A percentile compares a stretch with the other conserved stretches of the same genome.
Conservation (phyloP, 2,329 filamentous ascomycete genomes). For the Phialophora tarda region DNA sequence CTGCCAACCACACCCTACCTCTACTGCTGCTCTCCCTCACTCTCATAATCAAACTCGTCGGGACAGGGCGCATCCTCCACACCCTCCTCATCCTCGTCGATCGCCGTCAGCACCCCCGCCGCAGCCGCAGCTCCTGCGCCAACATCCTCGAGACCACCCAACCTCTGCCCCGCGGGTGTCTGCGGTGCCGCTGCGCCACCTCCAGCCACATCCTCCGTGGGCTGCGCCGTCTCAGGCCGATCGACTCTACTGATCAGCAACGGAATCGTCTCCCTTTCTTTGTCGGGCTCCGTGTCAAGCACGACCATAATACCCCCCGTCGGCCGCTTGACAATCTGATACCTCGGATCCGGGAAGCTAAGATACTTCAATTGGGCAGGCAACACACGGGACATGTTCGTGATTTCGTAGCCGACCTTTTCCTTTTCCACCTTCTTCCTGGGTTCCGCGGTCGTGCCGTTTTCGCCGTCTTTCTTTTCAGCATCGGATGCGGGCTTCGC, state of each 20-base stretch:
- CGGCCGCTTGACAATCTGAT: slow-evolving; percentile 91
- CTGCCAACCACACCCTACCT: neutral
- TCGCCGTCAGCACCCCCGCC: slow-evolving; percentile 79
- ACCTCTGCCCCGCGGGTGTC: slow-evolving; percentile 40
- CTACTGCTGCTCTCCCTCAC: slow-evolving; percentile 42
- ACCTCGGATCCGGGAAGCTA: slow-evolving; percentile 86
- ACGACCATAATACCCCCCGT: slow-evolving; percentile 94
- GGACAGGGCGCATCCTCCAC: slow-evolving; percentile 56
- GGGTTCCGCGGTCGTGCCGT: slow-evolving; percentile 54
- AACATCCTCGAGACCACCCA: slow-evolving; percentile 41
- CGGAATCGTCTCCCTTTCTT: slow-evolving; percentile 81
- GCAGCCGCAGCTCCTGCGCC: slow-evolving; percentile 69
- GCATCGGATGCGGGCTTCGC: slow-evolving; percentile 57
- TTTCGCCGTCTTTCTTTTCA: slow-evolving; percentile 64
- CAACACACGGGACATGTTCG: slow-evolving; percentile 95
- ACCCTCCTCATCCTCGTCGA: slow-evolving; percentile 71
- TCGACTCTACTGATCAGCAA: slow-evolving; percentile 83
- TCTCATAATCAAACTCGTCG: slow-evolving; percentile 54
- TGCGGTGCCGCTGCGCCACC: slow-evolving; percentile 39
- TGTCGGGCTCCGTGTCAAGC: slow-evolving; percentile 77
- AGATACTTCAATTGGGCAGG: slow-evolving; percentile 94
- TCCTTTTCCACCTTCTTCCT: slow-evolving; percentile 96
- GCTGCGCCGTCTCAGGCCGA: slow-evolving; percentile 35
- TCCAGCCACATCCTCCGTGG: slow-evolving; percentile 32
- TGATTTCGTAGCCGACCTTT: slow-evolving; percentile 93